These are phyloP conservation scores for Hortaea werneckii DNA, from an alignment of 2,329 filamentous ascomycete species.

Conservation along the genomic window DNA sequence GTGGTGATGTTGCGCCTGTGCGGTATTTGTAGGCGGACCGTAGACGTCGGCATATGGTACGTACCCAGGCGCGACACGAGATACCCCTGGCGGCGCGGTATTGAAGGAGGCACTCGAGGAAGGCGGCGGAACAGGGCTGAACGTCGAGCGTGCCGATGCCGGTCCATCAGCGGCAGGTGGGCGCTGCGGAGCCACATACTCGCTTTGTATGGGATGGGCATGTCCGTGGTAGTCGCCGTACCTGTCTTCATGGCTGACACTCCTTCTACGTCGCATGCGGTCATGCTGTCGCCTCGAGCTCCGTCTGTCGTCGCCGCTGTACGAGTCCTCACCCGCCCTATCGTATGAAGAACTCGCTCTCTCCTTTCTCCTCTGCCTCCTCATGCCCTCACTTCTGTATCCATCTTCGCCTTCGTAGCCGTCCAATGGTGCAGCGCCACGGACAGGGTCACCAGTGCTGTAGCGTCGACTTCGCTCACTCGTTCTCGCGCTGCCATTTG, in stretches of 20 bases:
- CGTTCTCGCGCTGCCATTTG: neutral
- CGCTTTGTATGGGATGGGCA: neutral
- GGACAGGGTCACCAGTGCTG: slow-evolving; percentile 8
- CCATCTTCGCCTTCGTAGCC: slow-evolving; percentile 16
- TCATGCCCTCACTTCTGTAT: slow-evolving; percentile 3
- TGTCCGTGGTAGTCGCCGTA: slow-evolving; percentile 13
- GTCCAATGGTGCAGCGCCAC: slow-evolving; percentile 3
- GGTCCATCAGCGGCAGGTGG: too few species aligned
- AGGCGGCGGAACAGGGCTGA: too few species aligned
- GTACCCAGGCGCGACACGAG: slow-evolving; percentile 17
- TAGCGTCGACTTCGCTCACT: slow-evolving; percentile 10
- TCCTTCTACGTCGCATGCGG: neutral
- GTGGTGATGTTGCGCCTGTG: too few species aligned
- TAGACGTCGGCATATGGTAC: slow-evolving; percentile 28
- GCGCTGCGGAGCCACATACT: too few species aligned
- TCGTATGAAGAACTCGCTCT: slow-evolving; percentile 12
- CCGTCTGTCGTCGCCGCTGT: slow-evolving; percentile 15
- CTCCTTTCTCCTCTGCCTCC: slow-evolving; percentile 4
- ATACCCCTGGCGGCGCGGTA: too few species aligned
- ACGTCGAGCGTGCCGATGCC: too few species aligned
- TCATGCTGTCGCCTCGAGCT: slow-evolving; percentile 7
- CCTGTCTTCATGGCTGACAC: slow-evolving; percentile 14
- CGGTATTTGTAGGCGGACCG: slow-evolving; percentile 10
- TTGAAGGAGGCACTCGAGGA: too few species aligned
- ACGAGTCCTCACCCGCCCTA: slow-evolving; percentile 15